Percentiles rank a stretch among this genome's conserved stretches.
phyloP scores from a whole-genome alignment of 192 early-diverging fungal genomes.

The Coemansia erecta region DNA sequence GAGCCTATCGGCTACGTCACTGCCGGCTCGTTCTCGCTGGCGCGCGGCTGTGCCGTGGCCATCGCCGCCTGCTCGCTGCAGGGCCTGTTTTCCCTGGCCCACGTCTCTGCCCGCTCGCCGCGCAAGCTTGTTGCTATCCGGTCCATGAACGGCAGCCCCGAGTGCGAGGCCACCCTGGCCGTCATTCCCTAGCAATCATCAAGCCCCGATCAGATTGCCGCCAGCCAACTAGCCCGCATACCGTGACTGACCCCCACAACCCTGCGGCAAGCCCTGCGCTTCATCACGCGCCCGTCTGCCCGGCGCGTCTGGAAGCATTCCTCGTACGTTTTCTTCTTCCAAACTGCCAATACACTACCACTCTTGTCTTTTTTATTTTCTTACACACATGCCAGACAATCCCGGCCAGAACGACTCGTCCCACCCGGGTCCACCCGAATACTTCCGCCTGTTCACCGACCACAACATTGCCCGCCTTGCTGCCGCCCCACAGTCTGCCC shows the following conservation, averaged over 20 bases:
- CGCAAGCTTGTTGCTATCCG: slow-evolving; percentile 9
- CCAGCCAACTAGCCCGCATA: neutral
- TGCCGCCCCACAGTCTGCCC: slow-evolving; percentile 3
- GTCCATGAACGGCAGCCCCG: slow-evolving; percentile 33
- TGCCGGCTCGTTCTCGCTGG: slow-evolving; percentile 47
- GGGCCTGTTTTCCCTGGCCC: slow-evolving; percentile 31
- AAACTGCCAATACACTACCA: neutral
- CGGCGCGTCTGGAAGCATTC: no score
- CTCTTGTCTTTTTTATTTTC: neutral
- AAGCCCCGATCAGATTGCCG: no score
- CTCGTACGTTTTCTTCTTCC: no score
- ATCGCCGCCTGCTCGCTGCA: slow-evolving; percentile 45
- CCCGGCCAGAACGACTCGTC: slow-evolving; percentile 48
- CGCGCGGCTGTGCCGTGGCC: slow-evolving; percentile 46
- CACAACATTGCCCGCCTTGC: slow-evolving; percentile 55
- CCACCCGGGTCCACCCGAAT: slow-evolving; percentile 68
- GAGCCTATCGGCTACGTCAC: slow-evolving; percentile 37
- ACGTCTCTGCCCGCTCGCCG: neutral
- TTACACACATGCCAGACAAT: slow-evolving; percentile 4
- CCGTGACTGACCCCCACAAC: no score
- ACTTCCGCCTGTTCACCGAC: slow-evolving; percentile 63
- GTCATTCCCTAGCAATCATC: slow-evolving; percentile 14
- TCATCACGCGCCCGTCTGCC: no score
- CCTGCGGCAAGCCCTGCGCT: no score
- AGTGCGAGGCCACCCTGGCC: slow-evolving; percentile 17